These are phyloP conservation scores for Bauhinia variegata DNA, from an alignment of 306 rosid genomes.

Conservation along the genomic window DNA sequence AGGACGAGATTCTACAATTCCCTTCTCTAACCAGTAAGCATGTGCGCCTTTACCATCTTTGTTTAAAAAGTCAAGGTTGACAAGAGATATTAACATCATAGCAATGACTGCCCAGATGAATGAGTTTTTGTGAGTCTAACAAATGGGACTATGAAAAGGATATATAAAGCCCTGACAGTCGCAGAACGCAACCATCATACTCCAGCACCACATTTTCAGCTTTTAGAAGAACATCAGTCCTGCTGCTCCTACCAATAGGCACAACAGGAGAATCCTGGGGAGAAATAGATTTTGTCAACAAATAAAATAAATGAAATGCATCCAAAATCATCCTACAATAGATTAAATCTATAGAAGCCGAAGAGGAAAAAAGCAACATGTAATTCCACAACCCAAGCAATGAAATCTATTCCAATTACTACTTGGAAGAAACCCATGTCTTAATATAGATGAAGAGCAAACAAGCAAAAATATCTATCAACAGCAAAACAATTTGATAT, in stretches of 20 bases:
- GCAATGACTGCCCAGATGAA: conserved; percentile 25
- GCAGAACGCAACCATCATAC: conserved; percentile 77
- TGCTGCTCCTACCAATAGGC: conserved; percentile 86
- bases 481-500: conserved; percentile 14
- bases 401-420: neutral
- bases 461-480: neutral
- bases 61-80: conserved; percentile 68
- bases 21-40: conserved; percentile 82
- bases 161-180: conserved; percentile 93
- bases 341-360: conserved; percentile 17
- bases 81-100: conserved; percentile 20
- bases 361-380: neutral
- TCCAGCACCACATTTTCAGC: conserved; percentile 83
- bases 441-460: conserved; percentile 2
- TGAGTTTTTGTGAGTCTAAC: conserved; percentile 18
- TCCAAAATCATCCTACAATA: neutral
- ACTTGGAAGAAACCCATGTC: neutral
- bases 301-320: conserved; percentile 20
- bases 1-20: conserved; percentile 72
- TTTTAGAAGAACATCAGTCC: conserved; percentile 82
- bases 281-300: conserved; percentile 27
- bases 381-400: conserved; percentile 1
- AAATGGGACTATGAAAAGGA: conserved; percentile 58
- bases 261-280: conserved; percentile 78
- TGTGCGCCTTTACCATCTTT: conserved; percentile 87